These are phyloP conservation scores for Candida michaelii DNA, from an alignment of 805 yeast species.

Conservation along the genomic window DNA sequence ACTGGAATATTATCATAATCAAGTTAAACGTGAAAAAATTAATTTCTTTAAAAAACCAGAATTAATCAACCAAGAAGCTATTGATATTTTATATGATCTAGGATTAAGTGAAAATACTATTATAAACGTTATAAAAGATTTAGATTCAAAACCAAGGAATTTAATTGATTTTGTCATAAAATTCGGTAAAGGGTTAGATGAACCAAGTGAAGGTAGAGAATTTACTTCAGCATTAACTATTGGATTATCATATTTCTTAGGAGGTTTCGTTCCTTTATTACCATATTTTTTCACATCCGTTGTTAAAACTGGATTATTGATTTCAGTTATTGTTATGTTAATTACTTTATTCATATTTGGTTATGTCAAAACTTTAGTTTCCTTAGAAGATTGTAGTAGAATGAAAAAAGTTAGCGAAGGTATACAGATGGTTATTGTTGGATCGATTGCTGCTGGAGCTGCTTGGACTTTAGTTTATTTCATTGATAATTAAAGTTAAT, in stretches of 20 bases:
- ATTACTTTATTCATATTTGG: slow-evolving; percentile 88
- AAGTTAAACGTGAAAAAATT: slow-evolving; percentile 69
- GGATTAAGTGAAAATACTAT: slow-evolving; percentile 74
- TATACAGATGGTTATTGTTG: slow-evolving; percentile 87
- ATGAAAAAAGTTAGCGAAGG: slow-evolving; percentile 72
- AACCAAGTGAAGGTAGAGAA: slow-evolving; percentile 92
- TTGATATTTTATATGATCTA: slow-evolving; percentile 75
- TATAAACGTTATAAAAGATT: slow-evolving; percentile 69
- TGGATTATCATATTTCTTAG: slow-evolving; percentile 84
- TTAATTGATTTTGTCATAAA: slow-evolving; percentile 85
- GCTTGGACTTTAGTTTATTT: slow-evolving; percentile 90
- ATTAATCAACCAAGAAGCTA: slow-evolving; percentile 70
- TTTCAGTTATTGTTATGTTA: slow-evolving; percentile 78
- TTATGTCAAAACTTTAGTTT: slow-evolving; percentile 75
- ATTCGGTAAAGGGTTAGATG: slow-evolving; percentile 90
- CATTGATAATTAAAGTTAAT: slow-evolving; percentile 43
- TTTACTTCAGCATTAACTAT: slow-evolving; percentile 85
- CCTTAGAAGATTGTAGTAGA: slow-evolving; percentile 70
- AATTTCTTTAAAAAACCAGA: slow-evolving; percentile 65
- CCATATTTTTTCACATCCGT: slow-evolving; percentile 84
- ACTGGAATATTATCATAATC: slow-evolving; percentile 67
- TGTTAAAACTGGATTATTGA: slow-evolving; percentile 74
- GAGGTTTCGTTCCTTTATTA: slow-evolving; percentile 87
- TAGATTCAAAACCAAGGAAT: slow-evolving; percentile 72
- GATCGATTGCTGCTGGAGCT: slow-evolving; percentile 96